Evolutionary conservation across 768 basidiomycete species (phyloP), one percentile per base, ranked within the genome.

Genomic region (Lyophyllum decastes): DNA sequence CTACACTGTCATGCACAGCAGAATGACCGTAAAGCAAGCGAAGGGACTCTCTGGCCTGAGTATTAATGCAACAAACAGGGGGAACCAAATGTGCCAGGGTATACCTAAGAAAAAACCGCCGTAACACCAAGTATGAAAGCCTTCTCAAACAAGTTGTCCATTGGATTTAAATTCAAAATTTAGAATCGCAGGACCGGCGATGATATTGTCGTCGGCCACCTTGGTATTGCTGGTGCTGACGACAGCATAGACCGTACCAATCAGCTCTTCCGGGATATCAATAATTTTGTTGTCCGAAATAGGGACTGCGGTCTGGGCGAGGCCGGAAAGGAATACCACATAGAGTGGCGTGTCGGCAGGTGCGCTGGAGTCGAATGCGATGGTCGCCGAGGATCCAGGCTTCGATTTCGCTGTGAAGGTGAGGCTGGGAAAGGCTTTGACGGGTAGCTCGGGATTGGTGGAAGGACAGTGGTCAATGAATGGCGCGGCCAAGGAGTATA

Each of bases 391-490:
- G 17, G 65, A 45, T 24, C 73, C 70, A 19, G 75, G 72, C 2
- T 61, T 50, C 16, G 73, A 57, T 21, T 51, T 61, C 26, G 64
- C 63, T n/a, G 73, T 22, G 46, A 55, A 71, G 33, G 73, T 59
- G 54, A 87, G 75, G 14, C 72, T 59, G 1, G 86, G 82, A 78
- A 85, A 86, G 12, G 82, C 73, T 51, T 73, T 78, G 59, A 82
- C 76, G 9, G 73, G 82, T 10, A 86, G 75, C 16, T 75, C 55
- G 0, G 82, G 81, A 72, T 87, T 88, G 57, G 77, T 68, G 7
- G 72, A 59, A 0, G 86, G 87, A 70, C 87, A 89, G 0, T 69
- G 67, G 10, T 66, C 73, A 70, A 87, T 84, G 73, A 86, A 84
- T 1, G 69, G 61, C 0, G 75, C 68, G 7, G 75, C 78, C n/a